Evolutionary conservation across 1,284 basidiomycete species (phyloP), one percentile per base, ranked within the genome.

Genomic region (Boletus mariae): DNA sequence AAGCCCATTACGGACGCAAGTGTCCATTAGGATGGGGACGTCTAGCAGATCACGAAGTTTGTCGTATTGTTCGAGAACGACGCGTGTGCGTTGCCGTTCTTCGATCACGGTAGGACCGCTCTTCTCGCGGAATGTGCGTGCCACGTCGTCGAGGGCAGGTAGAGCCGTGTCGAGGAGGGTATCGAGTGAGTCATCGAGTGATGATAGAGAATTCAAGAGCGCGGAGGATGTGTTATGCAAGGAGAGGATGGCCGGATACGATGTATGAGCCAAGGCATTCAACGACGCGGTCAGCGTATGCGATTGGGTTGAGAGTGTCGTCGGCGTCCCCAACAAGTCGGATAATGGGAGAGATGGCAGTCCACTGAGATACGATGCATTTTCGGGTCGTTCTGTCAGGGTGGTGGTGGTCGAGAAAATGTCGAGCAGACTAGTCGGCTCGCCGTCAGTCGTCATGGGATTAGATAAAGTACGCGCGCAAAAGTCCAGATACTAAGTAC

Each of bases 1-100:
- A 71, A 92, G 89, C 7, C 92, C 92, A 63, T 93, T 94, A 25
- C 92, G 81, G 12, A 96, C 88, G 62, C 93, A 97, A 0, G 93
- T 92, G 64, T 95, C 90, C 61, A 96, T 90, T 26, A 98, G 80
- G 47, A 89, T 76, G 5, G 94, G 94, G 47, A 96, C 83, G 61
- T 96, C 93, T 55, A 98, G 83, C 31, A 97, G 74, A 67, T 97
- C 94, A 59, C 90, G 81, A 52, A 98, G 82, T 69, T 93, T 93
- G 66, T 94, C 92, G 67, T 93, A 88, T 62, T 95, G 89, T 61
- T 95, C 92, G 55, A 92, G 82, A 11, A 97, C 90, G 48, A 90
- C 77, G 17, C 83, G 79, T 1, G 92, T 89, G 59, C 86, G 85
- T 50, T 81, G 77, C 23, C 94, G 80, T 46, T 87, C 84, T 45